phyloP scores from a whole-genome alignment of 2,329 filamentous ascomycete genomes.

The Elsinoe fawcettii region DNA sequence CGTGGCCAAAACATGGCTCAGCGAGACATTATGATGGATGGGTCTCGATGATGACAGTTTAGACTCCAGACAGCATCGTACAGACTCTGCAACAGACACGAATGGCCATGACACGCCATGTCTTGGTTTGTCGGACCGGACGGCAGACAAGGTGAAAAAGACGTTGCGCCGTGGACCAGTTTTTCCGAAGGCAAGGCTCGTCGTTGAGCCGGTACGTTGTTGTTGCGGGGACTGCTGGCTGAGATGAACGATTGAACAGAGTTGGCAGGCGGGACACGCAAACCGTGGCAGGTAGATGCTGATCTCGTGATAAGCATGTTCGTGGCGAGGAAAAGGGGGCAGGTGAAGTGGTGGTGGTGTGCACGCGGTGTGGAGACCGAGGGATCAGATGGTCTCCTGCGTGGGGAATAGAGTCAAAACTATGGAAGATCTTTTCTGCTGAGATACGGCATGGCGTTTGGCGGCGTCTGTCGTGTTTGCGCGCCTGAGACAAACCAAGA shows the following conservation, averaged over 20 bases:
- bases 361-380: not conserved
- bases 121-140: not conserved
- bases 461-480: not conserved
- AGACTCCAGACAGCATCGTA: not conserved
- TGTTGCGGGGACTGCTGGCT: not conserved
- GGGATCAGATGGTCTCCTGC: not conserved
- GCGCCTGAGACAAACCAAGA: conserved; percentile 8
- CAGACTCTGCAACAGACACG: conserved; percentile 5
- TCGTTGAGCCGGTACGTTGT: conserved; percentile 5
- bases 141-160: conserved; percentile 5
- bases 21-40: conserved; percentile 11
- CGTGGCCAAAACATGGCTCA: conserved; percentile 5
- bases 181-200: conserved; percentile 8
- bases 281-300: not conserved
- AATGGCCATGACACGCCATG: conserved; percentile 2
- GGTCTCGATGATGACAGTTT: not conserved
- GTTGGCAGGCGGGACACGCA: not conserved
- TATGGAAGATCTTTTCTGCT: not conserved
- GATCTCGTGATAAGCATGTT: not conserved
- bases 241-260: not conserved
- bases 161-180: not conserved
- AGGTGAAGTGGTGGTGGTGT: not conserved
- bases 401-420: not conserved
- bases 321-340: not conserved
- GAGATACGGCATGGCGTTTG: not conserved